Base-by-base conservation (phyloP, 441 rosid genomes). In the Mallotus japonicus region DNA sequence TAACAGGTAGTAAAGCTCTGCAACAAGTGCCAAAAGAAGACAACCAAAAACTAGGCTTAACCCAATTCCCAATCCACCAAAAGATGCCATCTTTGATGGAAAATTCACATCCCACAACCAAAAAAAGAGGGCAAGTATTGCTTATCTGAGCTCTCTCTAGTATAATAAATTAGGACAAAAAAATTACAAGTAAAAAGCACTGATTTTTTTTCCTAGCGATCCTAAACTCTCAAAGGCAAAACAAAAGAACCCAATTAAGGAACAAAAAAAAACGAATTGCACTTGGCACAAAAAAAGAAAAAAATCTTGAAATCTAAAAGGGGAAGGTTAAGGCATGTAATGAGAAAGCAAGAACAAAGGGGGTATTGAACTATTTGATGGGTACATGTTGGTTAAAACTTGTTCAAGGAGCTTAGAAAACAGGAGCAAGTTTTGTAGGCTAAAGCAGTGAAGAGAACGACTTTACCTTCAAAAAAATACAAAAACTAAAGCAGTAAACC, bases 1-100 rank as follows among this genome's bases (percentile, higher is more conserved):
- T 10, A 87, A 76, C 80, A 92, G 69, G 76, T 91, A 92, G 79
- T 80, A 90, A 24, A 91, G 76, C 81, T 91, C 97, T 57, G 90
- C 99, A 62, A 84, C 80, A 70, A 92, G 82, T 46, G 96, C 97
- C 59, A 95, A 67, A 13, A 90, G 73, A 68, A 95, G 90, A 73
- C 85, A 88, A 72, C 94, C 96, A 76, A 88, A 91, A 42, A 89
- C 92, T 53, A 89, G 57, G 73, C 94, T 84, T 44, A 95, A 84
- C 44, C 91, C 87, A 72, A 92, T 75, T 40, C 90, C 93, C 78
- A 92, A 87, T 12, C 90, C 89, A 75, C 85, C 80, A 17, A 87
- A 83, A 81, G 84, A 74, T 68, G 65, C 58, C 97, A 92, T 92
- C 82, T 83, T 83, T 73, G 42, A 63, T 71, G 61, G 58, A 19